Conservation (phyloP, 352 stramenopile genomes). For the Thalassiosira hispida region DNA sequence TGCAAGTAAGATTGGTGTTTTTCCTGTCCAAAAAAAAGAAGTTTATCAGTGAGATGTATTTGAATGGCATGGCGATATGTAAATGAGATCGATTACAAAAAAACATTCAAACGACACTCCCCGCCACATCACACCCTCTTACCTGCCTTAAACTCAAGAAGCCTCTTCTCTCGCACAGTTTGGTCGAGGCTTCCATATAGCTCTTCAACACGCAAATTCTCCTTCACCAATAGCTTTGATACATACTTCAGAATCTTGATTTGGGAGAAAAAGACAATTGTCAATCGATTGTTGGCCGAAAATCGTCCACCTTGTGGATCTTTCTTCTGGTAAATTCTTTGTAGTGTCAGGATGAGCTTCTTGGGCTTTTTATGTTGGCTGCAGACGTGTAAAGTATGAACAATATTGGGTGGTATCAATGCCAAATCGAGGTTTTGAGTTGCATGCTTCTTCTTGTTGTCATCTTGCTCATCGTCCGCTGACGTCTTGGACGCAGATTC, state of each 20-base stretch:
- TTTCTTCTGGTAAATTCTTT: conserved; percentile 55
- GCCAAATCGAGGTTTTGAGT: conserved; percentile 46
- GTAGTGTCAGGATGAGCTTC: conserved; percentile 75
- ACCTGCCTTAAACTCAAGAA: conserved; percentile 90
- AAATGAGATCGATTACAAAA: neutral
- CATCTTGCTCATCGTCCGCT: neutral
- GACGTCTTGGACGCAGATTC: neutral
- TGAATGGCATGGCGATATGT: neutral
- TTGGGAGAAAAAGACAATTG: conserved; percentile 71
- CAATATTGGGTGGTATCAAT: conserved; percentile 75
- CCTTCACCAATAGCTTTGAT: conserved; percentile 65
- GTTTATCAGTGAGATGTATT: neutral
- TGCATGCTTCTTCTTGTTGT: neutral
- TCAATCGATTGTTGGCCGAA: conserved; percentile 33
- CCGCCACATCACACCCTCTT: conserved; percentile 28
- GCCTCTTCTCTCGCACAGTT: conserved; percentile 91
- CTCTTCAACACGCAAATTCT: conserved; percentile 51
- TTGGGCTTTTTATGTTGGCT: conserved; percentile 80
- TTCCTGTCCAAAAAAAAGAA: conserved; percentile 86
- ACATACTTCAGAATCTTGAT: conserved; percentile 75
- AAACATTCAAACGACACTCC: conserved; percentile 49
- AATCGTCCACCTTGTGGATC: conserved; percentile 13
- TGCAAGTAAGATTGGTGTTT: conserved; percentile 93
- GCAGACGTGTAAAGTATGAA: conserved; percentile 82
- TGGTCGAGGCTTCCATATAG: conserved; percentile 95